phyloP scores from a whole-genome alignment of 1,284 basidiomycete species.

The Ustilago tritici region DNA sequence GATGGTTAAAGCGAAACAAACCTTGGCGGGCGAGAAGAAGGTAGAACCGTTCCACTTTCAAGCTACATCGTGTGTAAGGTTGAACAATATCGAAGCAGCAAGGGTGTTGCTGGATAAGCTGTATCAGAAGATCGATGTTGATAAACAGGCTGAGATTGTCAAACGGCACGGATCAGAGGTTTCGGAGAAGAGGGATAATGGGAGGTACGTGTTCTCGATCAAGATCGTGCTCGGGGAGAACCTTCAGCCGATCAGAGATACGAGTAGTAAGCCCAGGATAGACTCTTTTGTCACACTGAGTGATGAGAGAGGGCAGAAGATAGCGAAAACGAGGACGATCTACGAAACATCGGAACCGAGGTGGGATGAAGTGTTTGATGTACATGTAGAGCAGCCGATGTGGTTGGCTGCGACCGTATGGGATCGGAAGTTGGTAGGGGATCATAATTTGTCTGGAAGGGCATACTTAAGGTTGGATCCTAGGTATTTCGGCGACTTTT shows the following conservation, averaged over 20 bases:
- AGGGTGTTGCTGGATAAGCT: slow-evolving; percentile 90
- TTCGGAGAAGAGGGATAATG: slow-evolving; percentile 62
- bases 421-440: slow-evolving; percentile 81
- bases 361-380: slow-evolving; percentile 98
- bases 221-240: slow-evolving; percentile 80
- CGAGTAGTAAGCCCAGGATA: slow-evolving; percentile 50
- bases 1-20: slow-evolving; percentile 90
- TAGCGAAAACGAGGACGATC: slow-evolving; percentile 95
- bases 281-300: slow-evolving; percentile 96
- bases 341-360: slow-evolving; percentile 89
- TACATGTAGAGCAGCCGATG: slow-evolving; percentile 81
- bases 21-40: slow-evolving; percentile 85
- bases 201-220: slow-evolving; percentile 85
- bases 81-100: slow-evolving; percentile 96
- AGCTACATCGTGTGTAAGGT: slow-evolving; percentile 87
- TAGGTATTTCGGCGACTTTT: slow-evolving; percentile 84
- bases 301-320: slow-evolving; percentile 87
- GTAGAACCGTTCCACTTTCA: slow-evolving; percentile 94
- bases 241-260: slow-evolving; percentile 56
- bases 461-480: slow-evolving; percentile 94
- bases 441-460: slow-evolving; percentile 83
- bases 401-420: slow-evolving; percentile 97
- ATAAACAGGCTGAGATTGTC: slow-evolving; percentile 81
- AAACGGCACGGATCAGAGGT: slow-evolving; percentile 71
- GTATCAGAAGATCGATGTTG: slow-evolving; percentile 90